phyloP scores from a whole-genome alignment of 2,329 filamentous ascomycete genomes.

The Triangularia verruculosa region DNA sequence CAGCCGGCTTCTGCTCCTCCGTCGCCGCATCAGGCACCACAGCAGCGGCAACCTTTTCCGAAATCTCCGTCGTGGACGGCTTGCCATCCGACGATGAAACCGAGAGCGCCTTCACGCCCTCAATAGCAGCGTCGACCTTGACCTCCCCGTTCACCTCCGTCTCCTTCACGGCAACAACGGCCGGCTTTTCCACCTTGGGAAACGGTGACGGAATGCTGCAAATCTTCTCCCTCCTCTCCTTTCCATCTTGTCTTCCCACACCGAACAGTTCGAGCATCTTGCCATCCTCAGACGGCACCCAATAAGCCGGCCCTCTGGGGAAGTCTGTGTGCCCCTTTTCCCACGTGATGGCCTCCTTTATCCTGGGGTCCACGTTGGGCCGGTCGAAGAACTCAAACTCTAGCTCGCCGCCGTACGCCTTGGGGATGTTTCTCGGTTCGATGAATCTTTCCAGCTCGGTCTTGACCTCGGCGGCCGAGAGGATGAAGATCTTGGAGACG shows the following conservation, averaged over 20 bases:
- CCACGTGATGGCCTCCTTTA: constrained; percentile 50
- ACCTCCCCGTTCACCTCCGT: constrained; percentile 4
- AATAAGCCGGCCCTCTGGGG: constrained; percentile 56
- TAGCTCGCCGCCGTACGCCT: constrained; percentile 82
- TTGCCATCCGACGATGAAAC: constrained; percentile 20
- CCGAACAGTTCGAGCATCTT: constrained; percentile 51
- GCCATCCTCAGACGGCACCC: constrained; percentile 49
- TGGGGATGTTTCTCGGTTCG: constrained; percentile 77
- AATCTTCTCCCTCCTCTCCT: constrained; percentile 45
- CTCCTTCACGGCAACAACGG: constrained; percentile 6
- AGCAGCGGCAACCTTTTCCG: constrained; percentile 14
- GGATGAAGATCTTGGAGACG: constrained; percentile 93
- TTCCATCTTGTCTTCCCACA: constrained; percentile 47
- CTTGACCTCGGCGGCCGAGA: constrained; percentile 69
- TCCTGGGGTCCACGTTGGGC: constrained; percentile 66
- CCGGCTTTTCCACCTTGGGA: constrained; percentile 19
- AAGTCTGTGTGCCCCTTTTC: constrained; percentile 52
- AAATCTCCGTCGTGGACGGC: constrained; percentile 20
- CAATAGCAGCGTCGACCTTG: constrained; percentile 11
- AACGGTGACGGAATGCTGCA: constrained; percentile 43
- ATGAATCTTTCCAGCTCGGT: constrained; percentile 78
- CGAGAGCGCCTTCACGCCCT: constrained; percentile 1
- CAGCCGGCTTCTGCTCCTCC: constrained; percentile 8
- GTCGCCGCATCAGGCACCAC: neutral
- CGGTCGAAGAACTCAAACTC: constrained; percentile 78